Percentiles rank a stretch among this genome's conserved stretches.
phyloP scores from a whole-genome alignment of 31 red algal species.

The Porphyra umbilicalis region DNA sequence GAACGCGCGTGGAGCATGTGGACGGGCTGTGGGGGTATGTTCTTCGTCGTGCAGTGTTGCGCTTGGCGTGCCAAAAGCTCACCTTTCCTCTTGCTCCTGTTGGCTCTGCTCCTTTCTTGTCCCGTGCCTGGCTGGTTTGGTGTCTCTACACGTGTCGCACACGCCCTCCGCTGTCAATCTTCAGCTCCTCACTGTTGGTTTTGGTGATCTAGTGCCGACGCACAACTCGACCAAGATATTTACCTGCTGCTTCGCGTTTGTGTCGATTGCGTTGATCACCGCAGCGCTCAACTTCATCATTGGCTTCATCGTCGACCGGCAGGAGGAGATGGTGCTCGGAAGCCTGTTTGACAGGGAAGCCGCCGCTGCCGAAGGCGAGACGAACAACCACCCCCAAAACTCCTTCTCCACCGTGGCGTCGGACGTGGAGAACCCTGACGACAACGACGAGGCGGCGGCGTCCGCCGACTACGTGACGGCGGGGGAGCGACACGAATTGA shows the following conservation, averaged over 20 bases:
- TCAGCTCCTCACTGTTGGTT: slow-evolving; percentile 25
- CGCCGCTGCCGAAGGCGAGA: background rate
- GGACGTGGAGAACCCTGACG: background rate
- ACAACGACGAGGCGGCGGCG: background rate
- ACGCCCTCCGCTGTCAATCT: no score
- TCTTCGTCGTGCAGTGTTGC: background rate
- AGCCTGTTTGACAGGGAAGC: background rate
- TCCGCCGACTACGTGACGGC: background rate
- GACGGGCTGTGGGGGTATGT: background rate
- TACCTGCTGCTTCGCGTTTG: slow-evolving; percentile 13
- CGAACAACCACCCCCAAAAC: no score
- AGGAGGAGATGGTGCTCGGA: slow-evolving; percentile 24
- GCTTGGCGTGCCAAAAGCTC: no score
- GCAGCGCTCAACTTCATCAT: slow-evolving; percentile 6
- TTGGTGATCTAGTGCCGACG: slow-evolving; percentile 29
- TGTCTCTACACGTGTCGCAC: no score
- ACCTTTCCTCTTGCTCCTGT: no score
- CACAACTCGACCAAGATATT: slow-evolving; percentile 9
- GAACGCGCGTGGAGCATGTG: background rate
- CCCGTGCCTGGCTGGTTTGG: no score
- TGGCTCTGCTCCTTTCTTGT: no score
- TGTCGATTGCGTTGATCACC: slow-evolving; percentile 13
- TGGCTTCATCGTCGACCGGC: slow-evolving; percentile 18
- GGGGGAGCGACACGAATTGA: background rate
- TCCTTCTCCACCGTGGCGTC: background rate